phyloP scores from a whole-genome alignment of 805 yeast genomes.

The Wickerhamiella nectarea region DNA sequence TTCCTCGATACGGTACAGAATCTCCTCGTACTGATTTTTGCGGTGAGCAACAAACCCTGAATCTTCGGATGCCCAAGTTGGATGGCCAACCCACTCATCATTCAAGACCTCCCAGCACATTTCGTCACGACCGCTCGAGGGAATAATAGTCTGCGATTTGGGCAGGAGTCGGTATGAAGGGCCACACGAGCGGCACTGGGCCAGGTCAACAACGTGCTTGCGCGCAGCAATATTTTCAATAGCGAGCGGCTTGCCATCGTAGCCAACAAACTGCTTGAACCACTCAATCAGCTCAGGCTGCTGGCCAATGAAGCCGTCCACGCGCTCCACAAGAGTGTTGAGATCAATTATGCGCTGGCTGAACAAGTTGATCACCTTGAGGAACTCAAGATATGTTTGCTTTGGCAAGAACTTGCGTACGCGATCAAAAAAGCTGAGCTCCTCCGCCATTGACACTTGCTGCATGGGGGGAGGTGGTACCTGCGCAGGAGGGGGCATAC shows the following conservation, averaged over 20 bases:
- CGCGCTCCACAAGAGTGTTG: conserved; percentile 65
- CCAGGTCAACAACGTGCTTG: conserved; percentile 81
- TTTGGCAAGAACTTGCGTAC: conserved; percentile 81
- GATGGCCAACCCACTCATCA: conserved; percentile 99
- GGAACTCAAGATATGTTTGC: conserved; percentile 81
- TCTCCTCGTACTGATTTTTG: conserved; percentile 95
- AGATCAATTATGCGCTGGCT: conserved; percentile 86
- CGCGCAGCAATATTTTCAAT: conserved; percentile 79
- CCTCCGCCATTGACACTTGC: conserved; percentile 56
- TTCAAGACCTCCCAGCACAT: conserved; percentile 98
- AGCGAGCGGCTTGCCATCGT: conserved; percentile 66
- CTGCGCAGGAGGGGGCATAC: background rate
- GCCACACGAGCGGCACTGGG: conserved; percentile 86
- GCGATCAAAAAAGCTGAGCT: conserved; percentile 79
- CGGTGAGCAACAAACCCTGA: conserved; percentile 98
- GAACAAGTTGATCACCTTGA: conserved; percentile 73
- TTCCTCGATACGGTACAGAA: conserved; percentile 86
- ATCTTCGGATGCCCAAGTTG: conserved; percentile 99
- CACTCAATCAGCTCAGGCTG: conserved; percentile 69
- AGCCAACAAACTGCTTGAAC: conserved; percentile 89
- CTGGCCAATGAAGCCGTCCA: conserved; percentile 71
- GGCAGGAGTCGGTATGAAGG: conserved; percentile 91
- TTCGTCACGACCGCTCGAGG: conserved; percentile 96
- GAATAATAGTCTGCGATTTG: conserved; percentile 87
- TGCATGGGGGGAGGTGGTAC: conserved; percentile 24